Conservation (phyloP, 2,329 filamentous ascomycete species). For the Ambrosiella xylebori region DNA sequence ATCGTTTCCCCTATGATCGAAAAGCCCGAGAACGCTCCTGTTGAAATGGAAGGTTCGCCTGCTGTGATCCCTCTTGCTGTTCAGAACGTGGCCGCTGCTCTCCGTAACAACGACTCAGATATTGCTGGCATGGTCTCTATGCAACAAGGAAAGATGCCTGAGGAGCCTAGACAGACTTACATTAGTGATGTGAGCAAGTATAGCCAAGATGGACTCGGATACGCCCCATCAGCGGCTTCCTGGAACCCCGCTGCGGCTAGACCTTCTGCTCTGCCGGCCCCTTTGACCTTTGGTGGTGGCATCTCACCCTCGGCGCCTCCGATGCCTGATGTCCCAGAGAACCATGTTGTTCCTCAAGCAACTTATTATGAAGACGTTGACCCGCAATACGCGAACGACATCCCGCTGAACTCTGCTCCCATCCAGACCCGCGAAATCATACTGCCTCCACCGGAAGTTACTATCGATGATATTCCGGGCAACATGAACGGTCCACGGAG, state of each 20-base stretch:
- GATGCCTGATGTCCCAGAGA: slow-evolving; percentile 1
- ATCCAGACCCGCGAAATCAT: slow-evolving; percentile 3
- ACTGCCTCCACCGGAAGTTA: slow-evolving; percentile 21
- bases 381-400: slow-evolving; percentile 51
- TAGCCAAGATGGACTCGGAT: slow-evolving; percentile 34
- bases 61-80: slow-evolving; percentile 21
- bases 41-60: slow-evolving; percentile 65
- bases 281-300: slow-evolving; percentile 15
- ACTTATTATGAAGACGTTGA: slow-evolving; percentile 89
- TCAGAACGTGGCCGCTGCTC: slow-evolving; percentile 9
- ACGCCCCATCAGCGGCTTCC: background rate
- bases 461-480: slow-evolving; percentile 45
- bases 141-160: slow-evolving; percentile 33
- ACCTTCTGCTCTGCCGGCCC: slow-evolving; percentile 24
- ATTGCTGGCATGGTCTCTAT: slow-evolving; percentile 57
- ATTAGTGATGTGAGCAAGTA: slow-evolving; percentile 57
- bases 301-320: background rate
- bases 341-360: slow-evolving; percentile 16
- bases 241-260: slow-evolving; percentile 18
- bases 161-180: slow-evolving; percentile 22
- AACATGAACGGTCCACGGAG: slow-evolving; percentile 39
- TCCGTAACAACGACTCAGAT: slow-evolving; percentile 51
- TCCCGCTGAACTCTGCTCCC: slow-evolving; percentile 14
- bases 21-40: slow-evolving; percentile 15
- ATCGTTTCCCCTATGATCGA: slow-evolving; percentile 28